Conservation (phyloP, 1,284 basidiomycete genomes). For the Microbotryomycetes sp. region DNA sequence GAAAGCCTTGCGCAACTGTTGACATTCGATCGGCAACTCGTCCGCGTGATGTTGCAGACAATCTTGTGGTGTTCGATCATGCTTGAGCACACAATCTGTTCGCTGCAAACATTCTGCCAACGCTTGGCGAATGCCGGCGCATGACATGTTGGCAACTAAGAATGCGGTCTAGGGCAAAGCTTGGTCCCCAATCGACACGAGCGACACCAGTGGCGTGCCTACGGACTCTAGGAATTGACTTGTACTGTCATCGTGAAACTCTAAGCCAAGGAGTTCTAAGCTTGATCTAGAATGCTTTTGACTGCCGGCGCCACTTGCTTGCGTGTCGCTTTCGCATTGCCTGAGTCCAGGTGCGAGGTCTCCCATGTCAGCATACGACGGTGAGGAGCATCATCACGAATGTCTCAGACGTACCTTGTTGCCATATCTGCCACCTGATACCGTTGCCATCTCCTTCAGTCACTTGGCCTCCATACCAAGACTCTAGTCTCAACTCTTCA, state of each 20-base stretch:
- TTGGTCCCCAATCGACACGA: too few relatives aligned
- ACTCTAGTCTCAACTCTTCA: conserved; percentile 51
- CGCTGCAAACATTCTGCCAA: conserved; percentile 70
- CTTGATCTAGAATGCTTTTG: conserved; percentile 46
- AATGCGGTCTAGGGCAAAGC: too few relatives aligned
- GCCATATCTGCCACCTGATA: conserved; percentile 52
- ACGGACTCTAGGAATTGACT: too few relatives aligned
- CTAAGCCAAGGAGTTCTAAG: too few relatives aligned
- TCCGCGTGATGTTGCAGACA: conserved; percentile 65
- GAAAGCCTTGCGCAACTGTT: conserved; percentile 63
- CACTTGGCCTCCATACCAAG: conserved; percentile 43
- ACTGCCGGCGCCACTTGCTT: conserved; percentile 74
- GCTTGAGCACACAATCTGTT: conserved; percentile 72
- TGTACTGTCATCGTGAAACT: too few relatives aligned
- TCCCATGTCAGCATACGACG: too few relatives aligned
- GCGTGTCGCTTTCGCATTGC: conserved; percentile 63
- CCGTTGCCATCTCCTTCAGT: conserved; percentile 31
- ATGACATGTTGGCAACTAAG: conserved; percentile 54
- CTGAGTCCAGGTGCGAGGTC: background rate
- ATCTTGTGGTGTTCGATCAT: conserved; percentile 48
- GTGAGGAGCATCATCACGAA: too few relatives aligned
- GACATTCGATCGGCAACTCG: conserved; percentile 69
- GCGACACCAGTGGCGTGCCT: too few relatives aligned
- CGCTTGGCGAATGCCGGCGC: conserved; percentile 62
- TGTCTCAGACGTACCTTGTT: conserved; percentile 50